These are phyloP conservation scores for Penicillium sclerotigenum DNA, from an alignment of 2,329 filamentous ascomycete genomes.

Conservation along the genomic window DNA sequence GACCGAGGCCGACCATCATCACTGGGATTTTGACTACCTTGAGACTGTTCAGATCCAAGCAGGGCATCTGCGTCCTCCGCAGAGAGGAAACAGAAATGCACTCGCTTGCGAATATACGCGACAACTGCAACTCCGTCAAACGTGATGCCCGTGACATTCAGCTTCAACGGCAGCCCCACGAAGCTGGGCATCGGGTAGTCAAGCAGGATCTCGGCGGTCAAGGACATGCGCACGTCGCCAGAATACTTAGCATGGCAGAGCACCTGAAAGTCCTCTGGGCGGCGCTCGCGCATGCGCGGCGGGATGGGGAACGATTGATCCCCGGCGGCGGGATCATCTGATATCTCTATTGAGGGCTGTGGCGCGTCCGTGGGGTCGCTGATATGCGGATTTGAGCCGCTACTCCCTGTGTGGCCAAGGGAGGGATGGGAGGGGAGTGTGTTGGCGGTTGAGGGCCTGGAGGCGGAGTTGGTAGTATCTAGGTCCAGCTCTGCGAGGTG, in stretches of 20 bases:
- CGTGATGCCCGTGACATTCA: conserved; percentile 90
- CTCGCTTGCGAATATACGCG: conserved; percentile 81
- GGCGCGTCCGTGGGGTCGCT: conserved; percentile 25
- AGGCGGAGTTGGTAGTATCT: conserved; percentile 38
- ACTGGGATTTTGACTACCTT: conserved; percentile 23
- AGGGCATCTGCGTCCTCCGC: conserved; percentile 83
- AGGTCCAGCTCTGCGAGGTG: conserved; percentile 34
- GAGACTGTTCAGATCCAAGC: conserved; percentile 52
- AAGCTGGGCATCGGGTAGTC: conserved; percentile 99
- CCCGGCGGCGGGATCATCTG: conserved; percentile 18
- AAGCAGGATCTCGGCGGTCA: conserved; percentile 91
- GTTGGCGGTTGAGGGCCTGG: conserved; percentile 45
- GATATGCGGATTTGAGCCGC: conserved; percentile 28
- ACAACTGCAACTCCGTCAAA: conserved; percentile 94
- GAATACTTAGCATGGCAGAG: conserved; percentile 87
- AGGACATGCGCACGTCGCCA: conserved; percentile 78
- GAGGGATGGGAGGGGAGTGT: conserved; percentile 34
- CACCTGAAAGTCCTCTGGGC: conserved; percentile 84
- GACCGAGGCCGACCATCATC: conserved; percentile 33
- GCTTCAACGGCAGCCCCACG: conserved; percentile 86
- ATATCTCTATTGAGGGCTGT: conserved; percentile 18
- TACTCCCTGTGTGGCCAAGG: conserved; percentile 19
- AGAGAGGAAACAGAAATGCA: conserved; percentile 92
- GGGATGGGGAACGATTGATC: conserved; percentile 36
- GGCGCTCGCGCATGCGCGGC: conserved; percentile 65